Conservation (phyloP, 306 rosid species). For the Castanea sativa region DNA sequence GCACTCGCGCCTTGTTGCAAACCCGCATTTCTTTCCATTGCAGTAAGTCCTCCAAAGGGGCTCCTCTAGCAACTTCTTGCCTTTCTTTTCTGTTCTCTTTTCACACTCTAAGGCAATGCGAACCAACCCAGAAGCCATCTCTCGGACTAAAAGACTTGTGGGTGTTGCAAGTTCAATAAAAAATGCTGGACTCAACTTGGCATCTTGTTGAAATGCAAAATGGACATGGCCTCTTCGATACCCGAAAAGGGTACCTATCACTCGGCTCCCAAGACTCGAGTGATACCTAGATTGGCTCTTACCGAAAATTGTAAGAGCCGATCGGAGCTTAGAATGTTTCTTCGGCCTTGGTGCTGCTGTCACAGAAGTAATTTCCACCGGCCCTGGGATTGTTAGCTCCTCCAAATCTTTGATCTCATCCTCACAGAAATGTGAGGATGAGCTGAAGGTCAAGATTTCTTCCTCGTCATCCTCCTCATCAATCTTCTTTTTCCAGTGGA, state of each 20-base stretch:
- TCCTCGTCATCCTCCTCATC: conserved; percentile 40
- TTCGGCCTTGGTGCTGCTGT: conserved; percentile 10
- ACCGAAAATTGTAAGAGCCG: conserved; percentile 42
- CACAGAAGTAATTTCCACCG: not conserved
- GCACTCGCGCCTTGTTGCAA: conserved; percentile 47
- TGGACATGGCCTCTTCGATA: conserved; percentile 75
- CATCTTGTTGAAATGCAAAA: conserved; percentile 66
- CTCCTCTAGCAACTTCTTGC: conserved; percentile 48
- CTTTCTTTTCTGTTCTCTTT: conserved; percentile 30
- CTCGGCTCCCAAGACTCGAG: conserved; percentile 38
- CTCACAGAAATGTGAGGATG: conserved; percentile 44
- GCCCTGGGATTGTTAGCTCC: conserved; percentile 13
- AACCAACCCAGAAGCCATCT: conserved; percentile 89
- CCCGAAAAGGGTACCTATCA: conserved; percentile 83
- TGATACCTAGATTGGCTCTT: conserved; percentile 24
- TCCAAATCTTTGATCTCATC: conserved; percentile 18
- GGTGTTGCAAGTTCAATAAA: conserved; percentile 70
- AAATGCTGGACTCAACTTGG: conserved; percentile 49
- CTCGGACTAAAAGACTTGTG: conserved; percentile 65
- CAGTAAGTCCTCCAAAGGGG: conserved; percentile 72
- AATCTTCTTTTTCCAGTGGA: conserved; percentile 69
- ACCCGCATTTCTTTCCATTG: conserved; percentile 81
- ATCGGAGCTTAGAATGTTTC: conserved; percentile 49
- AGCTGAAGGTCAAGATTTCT: conserved; percentile 34
- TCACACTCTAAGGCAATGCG: conserved; percentile 82